A percentile compares a stretch with the other conserved stretches of the same genome.
These are phyloP conservation scores for Gamsiella multidivaricata DNA, from an alignment of 192 early-diverging fungal genomes.

Conservation along the genomic window DNA sequence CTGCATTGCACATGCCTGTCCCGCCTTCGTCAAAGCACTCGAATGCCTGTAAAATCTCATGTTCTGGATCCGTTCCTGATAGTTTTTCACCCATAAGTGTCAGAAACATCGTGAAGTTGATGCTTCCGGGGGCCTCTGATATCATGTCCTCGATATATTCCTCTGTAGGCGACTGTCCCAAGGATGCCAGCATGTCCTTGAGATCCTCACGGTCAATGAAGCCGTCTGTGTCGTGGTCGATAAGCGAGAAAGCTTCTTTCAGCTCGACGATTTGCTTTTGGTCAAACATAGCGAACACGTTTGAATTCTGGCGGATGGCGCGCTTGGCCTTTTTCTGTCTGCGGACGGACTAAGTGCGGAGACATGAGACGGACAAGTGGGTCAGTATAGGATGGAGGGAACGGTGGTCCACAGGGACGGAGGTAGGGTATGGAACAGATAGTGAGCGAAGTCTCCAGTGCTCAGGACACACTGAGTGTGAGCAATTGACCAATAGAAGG, in stretches of 20 bases:
- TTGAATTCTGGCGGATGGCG: conserved; percentile 93
- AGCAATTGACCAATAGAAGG: too few relatives aligned
- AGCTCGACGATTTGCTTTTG: conserved; percentile 95
- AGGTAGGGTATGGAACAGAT: too few relatives aligned
- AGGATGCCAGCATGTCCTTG: conserved; percentile 68
- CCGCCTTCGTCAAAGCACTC: conserved; percentile 91
- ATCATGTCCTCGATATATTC: conserved; percentile 92
- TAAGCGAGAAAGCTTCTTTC: conserved; percentile 96
- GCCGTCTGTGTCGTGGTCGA: conserved; percentile 93
- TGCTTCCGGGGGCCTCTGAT: conserved; percentile 84
- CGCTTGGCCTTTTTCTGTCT: conserved; percentile 85
- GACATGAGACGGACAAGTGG: not conserved
- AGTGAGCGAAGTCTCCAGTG: not conserved
- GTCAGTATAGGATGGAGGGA: too few relatives aligned
- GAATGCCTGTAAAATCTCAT: conserved; percentile 92
- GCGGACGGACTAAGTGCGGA: conserved; percentile 38
- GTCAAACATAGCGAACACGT: conserved; percentile 98
- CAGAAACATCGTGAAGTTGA: conserved; percentile 98
- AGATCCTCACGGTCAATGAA: conserved; percentile 94
- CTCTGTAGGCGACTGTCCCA: conserved; percentile 68
- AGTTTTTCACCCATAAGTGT: conserved; percentile 96
- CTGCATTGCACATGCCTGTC: conserved; percentile 83
- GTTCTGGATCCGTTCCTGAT: conserved; percentile 90
- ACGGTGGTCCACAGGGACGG: too few relatives aligned
- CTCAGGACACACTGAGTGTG: too few relatives aligned